Evolutionary conservation across 1,284 basidiomycete species (phyloP), one percentile per base, ranked within the genome.

Genomic region (Ganoderma lucidum): DNA sequence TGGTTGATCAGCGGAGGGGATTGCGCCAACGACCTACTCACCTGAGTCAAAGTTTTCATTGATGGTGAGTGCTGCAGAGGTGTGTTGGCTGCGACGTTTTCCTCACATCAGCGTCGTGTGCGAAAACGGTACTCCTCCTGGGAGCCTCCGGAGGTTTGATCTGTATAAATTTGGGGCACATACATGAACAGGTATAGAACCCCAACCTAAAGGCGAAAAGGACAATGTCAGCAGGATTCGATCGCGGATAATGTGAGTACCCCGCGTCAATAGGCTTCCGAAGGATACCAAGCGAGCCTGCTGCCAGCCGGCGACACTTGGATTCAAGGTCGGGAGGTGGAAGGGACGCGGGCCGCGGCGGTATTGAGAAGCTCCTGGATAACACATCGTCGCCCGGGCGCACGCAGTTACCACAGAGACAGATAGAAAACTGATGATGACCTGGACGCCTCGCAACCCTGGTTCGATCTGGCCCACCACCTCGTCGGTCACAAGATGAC

Each of bases 401-500:
- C 19, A 58, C 44, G 58, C 19, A 75, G 82, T 73, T 62, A 63
- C 68, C 70, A 74, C 51, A 71, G 60, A 70, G 61, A 67, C 53
- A 23, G 71, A 64, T 63, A 45, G 70, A 69, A 64, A 65, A 51
- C 48, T 66, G 59, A 70, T 70, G 66, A 37, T 15, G 19, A 91
- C 93, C 83, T 93, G 84, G 28, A 94, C 88, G 59, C 85, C 87
- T 71, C 88, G 83, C 62, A 98, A 80, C 0, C 96, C 96, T 59
- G 92, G 87, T 69, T 87, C 82, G 72, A 97, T 92, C 63, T 96
- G 89, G 6, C 80, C 76, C 56, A 92, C 75, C 17, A 98, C 86
- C 76, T 96, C 93, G 60, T 92, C 85, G 8, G 96, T 97, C 56
- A 98, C 87, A n/a, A 98, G 86, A 82, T 98, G 92, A 76, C 94